Base-by-base conservation (phyloP, 2,329 filamentous ascomycete species). In the Claviceps arundinis region DNA sequence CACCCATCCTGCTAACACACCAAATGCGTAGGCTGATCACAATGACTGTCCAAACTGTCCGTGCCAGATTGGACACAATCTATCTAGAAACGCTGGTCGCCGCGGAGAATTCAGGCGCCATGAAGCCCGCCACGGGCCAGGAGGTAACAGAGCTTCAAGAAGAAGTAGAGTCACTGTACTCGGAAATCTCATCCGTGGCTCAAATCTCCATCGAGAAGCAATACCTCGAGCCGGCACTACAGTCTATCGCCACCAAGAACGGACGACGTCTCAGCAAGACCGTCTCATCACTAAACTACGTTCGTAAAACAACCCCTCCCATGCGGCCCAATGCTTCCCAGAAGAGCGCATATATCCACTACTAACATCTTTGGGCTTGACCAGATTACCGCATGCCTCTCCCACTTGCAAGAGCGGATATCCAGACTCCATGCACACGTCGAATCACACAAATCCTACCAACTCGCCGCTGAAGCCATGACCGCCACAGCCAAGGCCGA, bases 131-230 rank as follows among this genome's bases (percentile, higher is more conserved):
- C 0, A 59, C 64, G 0, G 56, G 57, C 1, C 69, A 68, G 5
- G 75, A 79, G 48, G 70, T 75, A 9, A 68, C 66, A 14, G 71
- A 74, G 3, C 62, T 85, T 2, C 76, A 82, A 58, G 75, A 77
- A 37, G 84, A 87, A 60, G 70, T 88, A 1, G 81, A 86, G 57
- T 85, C 82, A 4, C 69, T 88, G 3, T 83, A 85, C 58, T 71
- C 81, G 0, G 85, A 88, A 61, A 81, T 88, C 42, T 68, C 84
- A 0, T 79, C 83, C 0, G 80, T 88, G 2, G 78, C 82, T 6
- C 79, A 85, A 56, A 87, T 88, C 79, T 80, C 83, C 0, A 73
- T 82, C 1, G 81, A 87, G 57, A 78, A 84, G 58, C 80, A 85
- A 60, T 76, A 82, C 57, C 70, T 84, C 5, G 75, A 80, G 54